Evolutionary conservation across 1,284 basidiomycete genomes (phyloP), one percentile per base, ranked within the genome.

Genomic region (Puccinia coronata): DNA sequence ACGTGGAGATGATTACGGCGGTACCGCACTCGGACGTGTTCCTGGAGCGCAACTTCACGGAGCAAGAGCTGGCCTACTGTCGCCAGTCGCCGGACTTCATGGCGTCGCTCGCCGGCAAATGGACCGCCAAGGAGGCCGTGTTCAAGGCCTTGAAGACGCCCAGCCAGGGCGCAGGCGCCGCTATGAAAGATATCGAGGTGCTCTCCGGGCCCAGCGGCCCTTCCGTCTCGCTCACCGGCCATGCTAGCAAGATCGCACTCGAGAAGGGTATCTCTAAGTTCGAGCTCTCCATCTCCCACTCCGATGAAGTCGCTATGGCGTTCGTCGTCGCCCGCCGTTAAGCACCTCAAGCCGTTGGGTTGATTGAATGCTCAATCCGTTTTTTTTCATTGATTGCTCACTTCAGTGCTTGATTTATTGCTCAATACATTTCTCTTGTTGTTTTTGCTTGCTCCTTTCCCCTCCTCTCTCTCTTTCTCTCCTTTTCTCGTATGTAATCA

Each of bases 141-240:
- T 98, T 99, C 91, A 99, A 99, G 88, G 93, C 95, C n/a, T 90
- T 99, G 20, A 93, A 93, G 47, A 92, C 96, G 57, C 88, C 91
- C 28, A 95, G 93, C 6, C 93, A 95, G 87, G 97, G 97, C 59
- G 94, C 95, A 8, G 93, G 91, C 20, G 95, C 96, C 23, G 89
- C 92, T 36, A 92, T 99, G 92, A 94, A 93, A 87, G 96, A 98
- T 83, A 98, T 99, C 83, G 97, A 98, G 87, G 96, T 99, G 84
- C 88, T 96, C 82, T 91, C 93, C 59, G 90, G 86, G 39, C 82
- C 85, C 23, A 84, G 86, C 49, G 80, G 80, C 51, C 80, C 80
- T 25, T 25, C 74, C 47, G 63, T 74, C 28, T 88, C 87, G 77
- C 90, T 98, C 39, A 90, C 92, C 84, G 95, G 95, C n/a, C 92